phyloP scores from a whole-genome alignment of 176 grass and related monocot species.

The Otatea glauca region DNA sequence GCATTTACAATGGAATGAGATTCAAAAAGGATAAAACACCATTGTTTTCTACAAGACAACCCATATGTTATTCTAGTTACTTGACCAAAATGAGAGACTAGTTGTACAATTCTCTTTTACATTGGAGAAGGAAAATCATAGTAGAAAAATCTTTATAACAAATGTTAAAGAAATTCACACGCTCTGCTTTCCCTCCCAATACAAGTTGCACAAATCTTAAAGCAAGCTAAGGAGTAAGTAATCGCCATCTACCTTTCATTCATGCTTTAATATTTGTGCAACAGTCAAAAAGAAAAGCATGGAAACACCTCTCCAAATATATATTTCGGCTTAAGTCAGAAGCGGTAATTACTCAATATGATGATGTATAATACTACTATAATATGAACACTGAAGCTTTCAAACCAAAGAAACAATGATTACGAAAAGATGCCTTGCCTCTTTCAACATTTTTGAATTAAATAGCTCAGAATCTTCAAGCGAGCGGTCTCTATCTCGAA shows the following conservation, averaged over 20 bases:
- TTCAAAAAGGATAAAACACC: not conserved
- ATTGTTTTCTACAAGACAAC: not conserved
- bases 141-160: conserved; percentile 14
- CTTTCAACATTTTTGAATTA: conserved; percentile 65
- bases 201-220: no score
- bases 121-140: conserved; percentile 2
- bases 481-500: conserved; percentile 82
- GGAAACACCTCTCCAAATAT: no score
- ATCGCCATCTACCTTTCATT: no score
- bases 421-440: conserved; percentile 54
- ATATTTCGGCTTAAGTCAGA: not conserved
- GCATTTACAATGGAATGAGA: not conserved
- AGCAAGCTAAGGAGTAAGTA: no score
- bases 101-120: not conserved
- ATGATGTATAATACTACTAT: not conserved
- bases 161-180: conserved; percentile 10
- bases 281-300: no score
- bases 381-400: conserved; percentile 22
- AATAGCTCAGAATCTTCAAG: conserved; percentile 92
- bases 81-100: not conserved
- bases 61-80: not conserved
- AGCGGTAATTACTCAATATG: conserved; percentile 10
- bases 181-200: no score
- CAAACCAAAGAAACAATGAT: conserved; percentile 29
- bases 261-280: no score